Base-by-base conservation (phyloP, 768 basidiomycete genomes). In the Naganishia antarctica region DNA sequence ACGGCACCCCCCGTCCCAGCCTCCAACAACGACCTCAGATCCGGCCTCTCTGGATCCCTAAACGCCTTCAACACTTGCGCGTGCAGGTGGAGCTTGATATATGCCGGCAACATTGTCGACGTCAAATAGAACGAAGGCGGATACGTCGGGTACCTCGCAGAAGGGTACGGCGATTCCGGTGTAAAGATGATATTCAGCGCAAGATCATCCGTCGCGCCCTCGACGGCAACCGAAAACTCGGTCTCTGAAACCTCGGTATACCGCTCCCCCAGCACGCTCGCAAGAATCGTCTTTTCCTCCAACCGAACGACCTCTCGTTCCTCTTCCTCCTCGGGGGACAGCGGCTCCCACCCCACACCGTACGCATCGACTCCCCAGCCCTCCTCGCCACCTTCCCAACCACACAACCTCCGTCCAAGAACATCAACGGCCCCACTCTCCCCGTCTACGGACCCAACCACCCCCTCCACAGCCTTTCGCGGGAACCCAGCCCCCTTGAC, bases 401-500 rank as follows among this genome's bases (percentile, higher is more conserved):
- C 78, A 58, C 76, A 75, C 25, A 79, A 47, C 32, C 75, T 40
- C 44, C 76, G 50, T 9, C 75, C 73, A 4, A 93, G 80, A 7
- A 80, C 66, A 53, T 83, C 82, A 81, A 79, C 26, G 0, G 69
- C 83, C 69, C 37, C 7, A 23, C 21, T 25, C 15, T 57, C n/a
- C 70, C 2, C 64, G 47, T 13, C 59, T 43, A 32, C 69, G 9
- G 73, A 62, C 60, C 82, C 78, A 18, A 81, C 73, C 62, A 82
- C 82, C 32, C 83, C 82, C 70, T 83, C 84, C 49, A 93, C 89
- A 13, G 82, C 78, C 68, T 86, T 84, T 2, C 81, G 74, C 26
- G 91, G 91, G 81, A 87, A 92, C 23, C 91, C 91, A 57, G 86
- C 89, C n/a, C n/a, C n/a, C 76, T 90, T 91, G 62, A 86, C 81